Base-by-base conservation (phyloP, 169 alveolate species). In the Babesia bigemina region DNA sequence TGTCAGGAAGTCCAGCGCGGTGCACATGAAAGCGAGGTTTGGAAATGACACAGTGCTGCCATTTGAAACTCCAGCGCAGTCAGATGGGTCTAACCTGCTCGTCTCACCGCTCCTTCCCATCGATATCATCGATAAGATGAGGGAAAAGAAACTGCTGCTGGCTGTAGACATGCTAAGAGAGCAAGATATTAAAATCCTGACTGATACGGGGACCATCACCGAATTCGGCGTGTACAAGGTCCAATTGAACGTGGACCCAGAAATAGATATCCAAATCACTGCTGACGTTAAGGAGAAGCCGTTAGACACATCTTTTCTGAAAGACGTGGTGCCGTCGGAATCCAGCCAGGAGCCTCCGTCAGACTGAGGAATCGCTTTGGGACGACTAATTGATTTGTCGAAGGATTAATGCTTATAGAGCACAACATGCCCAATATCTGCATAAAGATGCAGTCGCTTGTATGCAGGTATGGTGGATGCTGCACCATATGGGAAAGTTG, bases 91-190 rank as follows among this genome's bases (percentile, higher is more conserved):
- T 14, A 49, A 62, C n/a, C 11, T 10, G 19, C 82, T 83, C 49
- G 28, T 63, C 9, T 3, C 79, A 0, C 88, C 88, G 16, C 39
- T 83, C 26, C 57, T 71, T 4, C 90, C 90, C 1, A 58, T 74
- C 9, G 75, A 83, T 44, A 74, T 83, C 26, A 83, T 83, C 2
- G 42, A 62, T 33, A 63, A 69, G 60, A 57, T 83, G 72, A 61
- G 82, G 21, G 59, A 59, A 16, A 39, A 44, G 61, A 66, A 42
- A 36, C 22, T 67, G 39, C 53, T 83, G 57, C 42, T 60, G 50
- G 85, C 83, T 13, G 62, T 83, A 17, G 90, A 83, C 70, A 74
- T 83, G 85, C 39, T 83, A n/a, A 62, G 85, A 58, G 86, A 73
- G 33, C 86, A 83, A 61, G 90, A 83, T 19, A 82, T 83, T 45